Percentiles rank a stretch among this genome's conserved stretches.
These are phyloP conservation scores for Saccharum officinarum DNA, from an alignment of 176 grass and related monocot species.

Conservation along the genomic window DNA sequence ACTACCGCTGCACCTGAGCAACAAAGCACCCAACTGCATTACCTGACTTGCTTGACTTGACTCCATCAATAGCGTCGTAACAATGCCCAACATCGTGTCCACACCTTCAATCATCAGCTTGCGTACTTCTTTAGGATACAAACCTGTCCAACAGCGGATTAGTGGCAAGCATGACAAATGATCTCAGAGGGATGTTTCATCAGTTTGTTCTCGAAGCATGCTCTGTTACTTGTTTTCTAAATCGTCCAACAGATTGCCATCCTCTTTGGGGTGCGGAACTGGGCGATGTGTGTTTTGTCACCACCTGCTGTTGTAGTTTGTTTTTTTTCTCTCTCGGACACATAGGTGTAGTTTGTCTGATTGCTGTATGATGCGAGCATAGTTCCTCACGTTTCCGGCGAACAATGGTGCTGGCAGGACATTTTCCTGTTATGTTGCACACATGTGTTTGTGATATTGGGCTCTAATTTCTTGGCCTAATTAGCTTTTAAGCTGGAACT, in stretches of 20 bases:
- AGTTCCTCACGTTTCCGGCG: no score
- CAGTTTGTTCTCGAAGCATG: neutral
- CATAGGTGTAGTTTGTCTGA: neutral
- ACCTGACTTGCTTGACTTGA: neutral
- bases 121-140: neutral
- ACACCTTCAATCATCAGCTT: neutral
- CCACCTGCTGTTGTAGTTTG: neutral
- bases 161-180: neutral
- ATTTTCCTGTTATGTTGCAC: neutral
- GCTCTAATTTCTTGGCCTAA: neutral
- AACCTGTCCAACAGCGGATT: neutral
- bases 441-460: neutral
- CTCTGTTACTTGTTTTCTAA: neutral
- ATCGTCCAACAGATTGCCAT: neutral
- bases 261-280: neutral
- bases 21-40: neutral
- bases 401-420: neutral
- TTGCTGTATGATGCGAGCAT: neutral
- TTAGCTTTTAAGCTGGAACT: neutral
- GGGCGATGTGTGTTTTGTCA: neutral
- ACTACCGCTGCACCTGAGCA: neutral
- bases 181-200: neutral
- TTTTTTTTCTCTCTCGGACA: neutral
- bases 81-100: neutral
- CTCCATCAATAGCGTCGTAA: neutral